These are phyloP conservation scores for Elsinoe batatas DNA, from an alignment of 2,329 filamentous ascomycete genomes.

Conservation along the genomic window DNA sequence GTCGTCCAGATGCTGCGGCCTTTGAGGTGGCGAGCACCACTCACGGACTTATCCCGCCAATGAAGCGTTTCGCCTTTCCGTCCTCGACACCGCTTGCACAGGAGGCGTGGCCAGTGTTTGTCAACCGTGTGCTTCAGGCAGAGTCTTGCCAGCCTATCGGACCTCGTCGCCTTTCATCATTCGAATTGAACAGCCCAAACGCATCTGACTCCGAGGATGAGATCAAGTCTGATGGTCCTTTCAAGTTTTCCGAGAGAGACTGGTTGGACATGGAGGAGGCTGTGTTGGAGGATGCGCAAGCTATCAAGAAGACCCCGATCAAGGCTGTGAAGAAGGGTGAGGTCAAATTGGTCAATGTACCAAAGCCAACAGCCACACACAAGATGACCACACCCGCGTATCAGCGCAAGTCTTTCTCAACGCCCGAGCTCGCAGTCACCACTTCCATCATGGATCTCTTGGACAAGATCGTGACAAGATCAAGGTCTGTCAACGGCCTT, in stretches of 20 bases:
- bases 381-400: neutral
- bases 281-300: neutral
- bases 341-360: neutral
- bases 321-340: neutral
- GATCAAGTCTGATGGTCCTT: neutral
- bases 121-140: constrained; percentile 1
- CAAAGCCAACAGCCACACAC: neutral
- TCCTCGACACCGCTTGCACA: neutral
- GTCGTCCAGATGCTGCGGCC: neutral
- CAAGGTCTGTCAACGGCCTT: neutral
- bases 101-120: neutral
- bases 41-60: neutral
- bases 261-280: constrained; percentile 3
- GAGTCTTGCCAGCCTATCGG: neutral
- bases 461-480: constrained; percentile 4
- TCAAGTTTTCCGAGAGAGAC: neutral
- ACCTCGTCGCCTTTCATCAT: neutral
- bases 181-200: neutral
- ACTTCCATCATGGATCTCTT: neutral
- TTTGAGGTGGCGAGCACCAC: neutral
- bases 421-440: neutral
- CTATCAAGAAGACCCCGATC: neutral
- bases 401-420: neutral
- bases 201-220: neutral
- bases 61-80: neutral